Percentiles rank a stretch among this genome's conserved stretches.
Conservation (phyloP, 139 green algal genomes). For the Gonium pectorale region DNA sequence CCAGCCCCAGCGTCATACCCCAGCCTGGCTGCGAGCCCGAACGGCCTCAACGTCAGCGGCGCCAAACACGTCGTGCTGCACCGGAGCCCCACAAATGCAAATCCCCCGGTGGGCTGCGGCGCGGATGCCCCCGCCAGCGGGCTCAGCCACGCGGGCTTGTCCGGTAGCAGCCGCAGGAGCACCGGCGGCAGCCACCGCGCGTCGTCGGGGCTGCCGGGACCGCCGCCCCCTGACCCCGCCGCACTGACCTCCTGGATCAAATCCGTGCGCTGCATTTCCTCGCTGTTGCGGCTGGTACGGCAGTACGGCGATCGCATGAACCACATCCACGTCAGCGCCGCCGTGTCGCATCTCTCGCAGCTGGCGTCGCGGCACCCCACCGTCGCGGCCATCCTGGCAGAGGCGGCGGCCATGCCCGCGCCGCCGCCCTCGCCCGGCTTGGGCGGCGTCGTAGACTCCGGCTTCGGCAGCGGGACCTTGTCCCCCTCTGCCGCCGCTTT, state of each 20-base stretch:
- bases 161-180: too few relatives aligned
- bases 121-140: too few relatives aligned
- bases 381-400: neutral
- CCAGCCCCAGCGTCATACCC: too few relatives aligned
- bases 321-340: constrained; percentile 46
- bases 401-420: neutral
- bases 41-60: too few relatives aligned
- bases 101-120: too few relatives aligned
- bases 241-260: constrained; percentile 40
- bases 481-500: neutral
- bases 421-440: too few relatives aligned
- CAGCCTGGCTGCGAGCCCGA: too few relatives aligned
- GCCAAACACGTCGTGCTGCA: too few relatives aligned
- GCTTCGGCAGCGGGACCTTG: neutral
- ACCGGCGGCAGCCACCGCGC: too few relatives aligned
- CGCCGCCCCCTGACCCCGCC: neutral
- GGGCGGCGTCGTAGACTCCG: neutral
- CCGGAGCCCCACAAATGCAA: too few relatives aligned
- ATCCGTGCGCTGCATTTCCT: neutral
- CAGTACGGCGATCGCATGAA: constrained; percentile 40
- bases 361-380: neutral
- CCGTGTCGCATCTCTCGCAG: constrained; percentile 42
- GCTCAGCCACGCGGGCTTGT: too few relatives aligned
- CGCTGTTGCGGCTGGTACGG: constrained; percentile 11
- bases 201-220: too few relatives aligned